A percentile compares a stretch with the other conserved stretches of the same genome.
phyloP scores from a whole-genome alignment of 805 yeast genomes.

The Candida broadrunensis region DNA sequence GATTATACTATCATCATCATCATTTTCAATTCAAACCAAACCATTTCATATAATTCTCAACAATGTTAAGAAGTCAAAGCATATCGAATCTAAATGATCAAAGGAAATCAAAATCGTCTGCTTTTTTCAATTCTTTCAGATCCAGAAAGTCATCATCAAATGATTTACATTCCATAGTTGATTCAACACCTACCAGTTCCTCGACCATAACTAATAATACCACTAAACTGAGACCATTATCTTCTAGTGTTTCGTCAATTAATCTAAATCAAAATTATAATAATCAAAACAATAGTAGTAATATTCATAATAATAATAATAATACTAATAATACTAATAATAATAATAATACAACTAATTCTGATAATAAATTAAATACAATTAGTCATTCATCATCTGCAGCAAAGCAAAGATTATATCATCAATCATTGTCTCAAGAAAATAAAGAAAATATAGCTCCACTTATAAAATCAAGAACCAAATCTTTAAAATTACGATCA shows the following conservation, averaged over 20 bases:
- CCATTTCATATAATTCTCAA: neutral
- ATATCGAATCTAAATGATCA: slow-evolving; percentile 20
- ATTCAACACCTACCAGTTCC: slow-evolving; percentile 5
- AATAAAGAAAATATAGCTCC: slow-evolving; percentile 4
- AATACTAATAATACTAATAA: too few relatives aligned
- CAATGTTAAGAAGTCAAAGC: slow-evolving; percentile 27
- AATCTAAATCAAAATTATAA: slow-evolving; percentile 1
- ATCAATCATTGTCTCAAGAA: neutral
- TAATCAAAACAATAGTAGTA: too few relatives aligned
- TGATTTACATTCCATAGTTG: neutral
- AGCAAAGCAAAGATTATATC: neutral
- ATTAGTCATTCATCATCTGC: neutral
- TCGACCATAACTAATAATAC: slow-evolving; percentile 5
- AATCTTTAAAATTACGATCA: slow-evolving; percentile 14
- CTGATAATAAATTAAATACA: neutral
- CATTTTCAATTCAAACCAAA: too few relatives aligned
- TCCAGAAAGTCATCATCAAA: slow-evolving; percentile 2
- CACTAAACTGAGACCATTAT: slow-evolving; percentile 9
- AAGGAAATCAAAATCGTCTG: slow-evolving; percentile 9
- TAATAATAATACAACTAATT: too few relatives aligned
- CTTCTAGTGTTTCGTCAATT: slow-evolving; percentile 11
- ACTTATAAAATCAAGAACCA: neutral
- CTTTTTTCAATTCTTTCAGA: slow-evolving; percentile 14
- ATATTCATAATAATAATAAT: too few relatives aligned
- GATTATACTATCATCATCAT: too few relatives aligned